phyloP scores from a whole-genome alignment of 2,329 filamentous ascomycete genomes.

The Talaromyces sp. region DNA sequence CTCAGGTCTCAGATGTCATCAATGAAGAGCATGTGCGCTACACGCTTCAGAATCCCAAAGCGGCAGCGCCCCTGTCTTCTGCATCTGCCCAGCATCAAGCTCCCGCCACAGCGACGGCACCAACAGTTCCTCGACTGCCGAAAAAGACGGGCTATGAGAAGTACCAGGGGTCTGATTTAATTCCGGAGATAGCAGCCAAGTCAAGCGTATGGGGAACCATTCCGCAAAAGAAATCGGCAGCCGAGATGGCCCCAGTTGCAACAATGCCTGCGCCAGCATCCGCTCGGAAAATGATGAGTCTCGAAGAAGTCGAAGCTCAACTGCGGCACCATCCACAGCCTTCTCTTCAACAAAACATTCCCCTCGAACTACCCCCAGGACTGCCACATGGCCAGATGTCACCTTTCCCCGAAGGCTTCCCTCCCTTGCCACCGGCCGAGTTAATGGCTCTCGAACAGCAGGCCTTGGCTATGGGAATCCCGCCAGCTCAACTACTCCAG shows the following conservation, averaged over 20 bases:
- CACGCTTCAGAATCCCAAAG: constrained; percentile 62
- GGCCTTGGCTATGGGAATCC: constrained; percentile 27
- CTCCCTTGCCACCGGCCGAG: constrained; percentile 34
- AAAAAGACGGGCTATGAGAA: constrained; percentile 83
- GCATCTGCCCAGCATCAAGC: constrained; percentile 28
- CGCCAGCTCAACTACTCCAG: constrained; percentile 31
- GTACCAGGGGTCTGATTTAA: constrained; percentile 75
- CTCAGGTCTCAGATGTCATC: constrained; percentile 76
- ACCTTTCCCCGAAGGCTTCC: constrained; percentile 24
- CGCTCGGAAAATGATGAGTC: constrained; percentile 77
- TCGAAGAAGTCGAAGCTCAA: constrained; percentile 94
- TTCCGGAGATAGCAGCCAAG: constrained; percentile 87
- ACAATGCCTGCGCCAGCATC: constrained; percentile 28
- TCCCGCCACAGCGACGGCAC: constrained; percentile 27
- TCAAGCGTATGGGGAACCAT: constrained; percentile 84
- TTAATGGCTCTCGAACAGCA: constrained; percentile 47
- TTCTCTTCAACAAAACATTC: constrained; percentile 2
- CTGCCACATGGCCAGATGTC: constrained; percentile 27
- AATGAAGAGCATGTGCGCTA: constrained; percentile 87
- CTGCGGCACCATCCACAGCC: constrained; percentile 61
- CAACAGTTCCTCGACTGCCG: constrained; percentile 47
- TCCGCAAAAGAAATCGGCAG: constrained; percentile 30
- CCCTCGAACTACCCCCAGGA: constrained; percentile 25
- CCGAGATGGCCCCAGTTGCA: constrained; percentile 15
- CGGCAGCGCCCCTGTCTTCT: constrained; percentile 37